phyloP scores from a whole-genome alignment of 2,329 filamentous ascomycete species.

The Monosporascus ibericus region DNA sequence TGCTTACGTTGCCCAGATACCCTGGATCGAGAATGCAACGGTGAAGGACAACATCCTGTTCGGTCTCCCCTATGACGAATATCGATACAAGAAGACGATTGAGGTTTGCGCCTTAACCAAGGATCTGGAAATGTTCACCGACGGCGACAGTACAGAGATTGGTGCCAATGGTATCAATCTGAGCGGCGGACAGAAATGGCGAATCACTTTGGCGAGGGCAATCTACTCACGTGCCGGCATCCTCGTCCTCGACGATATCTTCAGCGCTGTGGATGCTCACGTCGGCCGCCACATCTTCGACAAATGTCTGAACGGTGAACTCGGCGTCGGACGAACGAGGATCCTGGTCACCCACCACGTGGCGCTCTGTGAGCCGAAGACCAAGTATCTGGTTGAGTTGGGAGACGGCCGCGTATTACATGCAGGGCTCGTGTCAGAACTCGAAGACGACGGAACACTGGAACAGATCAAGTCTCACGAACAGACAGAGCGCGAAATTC shows the following conservation, averaged over 20 bases:
- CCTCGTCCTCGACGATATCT: constrained; percentile 76
- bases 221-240: constrained; percentile 74
- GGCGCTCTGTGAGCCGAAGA: constrained; percentile 60
- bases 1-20: constrained; percentile 72
- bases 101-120: constrained; percentile 68
- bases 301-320: constrained; percentile 64
- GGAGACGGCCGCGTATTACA: constrained; percentile 61
- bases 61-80: constrained; percentile 61
- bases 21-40: constrained; percentile 79
- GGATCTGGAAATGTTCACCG: constrained; percentile 68
- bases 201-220: constrained; percentile 72
- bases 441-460: constrained; percentile 50
- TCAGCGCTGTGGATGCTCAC: constrained; percentile 76
- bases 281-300: constrained; percentile 76
- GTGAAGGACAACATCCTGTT: constrained; percentile 76
- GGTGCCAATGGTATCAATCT: constrained; percentile 81
- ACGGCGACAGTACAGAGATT: constrained; percentile 75
- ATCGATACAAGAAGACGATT: constrained; percentile 65
- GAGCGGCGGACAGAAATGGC: constrained; percentile 78
- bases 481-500: constrained; percentile 36
- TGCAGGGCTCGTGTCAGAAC: constrained; percentile 59
- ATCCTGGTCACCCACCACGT: constrained; percentile 80
- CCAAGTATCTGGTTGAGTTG: constrained; percentile 69
- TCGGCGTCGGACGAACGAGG: constrained; percentile 63
- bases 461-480: constrained; percentile 53